phyloP scores from a whole-genome alignment of 257 asterid species.

The Craterostigma plantagineum region DNA sequence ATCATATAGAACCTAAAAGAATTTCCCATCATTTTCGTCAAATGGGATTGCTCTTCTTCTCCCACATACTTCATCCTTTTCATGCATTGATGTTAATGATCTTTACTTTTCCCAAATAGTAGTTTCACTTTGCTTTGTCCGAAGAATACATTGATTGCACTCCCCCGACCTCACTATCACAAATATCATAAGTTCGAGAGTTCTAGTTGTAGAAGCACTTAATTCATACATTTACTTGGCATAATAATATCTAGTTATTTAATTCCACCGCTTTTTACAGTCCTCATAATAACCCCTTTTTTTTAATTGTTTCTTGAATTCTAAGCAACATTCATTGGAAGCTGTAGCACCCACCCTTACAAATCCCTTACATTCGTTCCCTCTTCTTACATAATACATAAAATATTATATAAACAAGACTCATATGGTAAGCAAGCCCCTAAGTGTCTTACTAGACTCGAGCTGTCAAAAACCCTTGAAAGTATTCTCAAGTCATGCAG shows the following conservation, averaged over 20 bases:
- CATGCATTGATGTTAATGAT: neutral
- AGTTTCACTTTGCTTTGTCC: conserved; percentile 6
- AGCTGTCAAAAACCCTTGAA: no score
- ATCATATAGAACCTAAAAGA: no score
- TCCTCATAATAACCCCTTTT: conserved; percentile 12
- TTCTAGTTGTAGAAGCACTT: no score
- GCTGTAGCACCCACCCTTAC: conserved; percentile 7
- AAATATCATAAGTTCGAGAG: no score
- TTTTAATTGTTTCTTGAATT: conserved; percentile 18
- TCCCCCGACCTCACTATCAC: conserved; percentile 2
- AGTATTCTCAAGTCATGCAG: no score
- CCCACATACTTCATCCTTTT: conserved; percentile 3
- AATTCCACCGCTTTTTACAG: conserved; percentile 13
- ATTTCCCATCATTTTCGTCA: no score
- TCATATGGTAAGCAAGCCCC: no score
- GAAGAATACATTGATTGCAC: conserved; percentile 4
- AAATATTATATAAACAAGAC: no score
- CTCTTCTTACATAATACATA: no score
- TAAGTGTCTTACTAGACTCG: no score
- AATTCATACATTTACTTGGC: no score
- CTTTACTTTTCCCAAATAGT: no score
- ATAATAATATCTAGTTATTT: conserved; percentile 5
- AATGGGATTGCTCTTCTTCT: neutral
- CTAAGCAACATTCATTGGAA: conserved; percentile 27
- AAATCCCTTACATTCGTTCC: conserved; percentile 1